These are phyloP conservation scores for Macrophomina tecta DNA, from an alignment of 2,329 filamentous ascomycete species.

Conservation along the genomic window DNA sequence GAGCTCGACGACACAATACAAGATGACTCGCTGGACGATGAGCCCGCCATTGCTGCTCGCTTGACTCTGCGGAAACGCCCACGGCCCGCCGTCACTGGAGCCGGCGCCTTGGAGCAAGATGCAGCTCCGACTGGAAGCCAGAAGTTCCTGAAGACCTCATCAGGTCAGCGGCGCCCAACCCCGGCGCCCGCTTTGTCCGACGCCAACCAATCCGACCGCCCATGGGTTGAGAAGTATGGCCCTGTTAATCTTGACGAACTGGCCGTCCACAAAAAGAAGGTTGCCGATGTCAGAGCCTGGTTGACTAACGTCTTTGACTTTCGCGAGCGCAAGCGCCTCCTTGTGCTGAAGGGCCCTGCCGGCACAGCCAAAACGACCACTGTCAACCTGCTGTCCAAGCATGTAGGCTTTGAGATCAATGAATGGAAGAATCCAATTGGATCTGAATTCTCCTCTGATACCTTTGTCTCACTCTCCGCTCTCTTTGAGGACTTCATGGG, in stretches of 20 bases:
- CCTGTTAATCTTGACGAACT: constrained; percentile 80
- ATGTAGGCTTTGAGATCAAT: constrained; percentile 77
- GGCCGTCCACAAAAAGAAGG: constrained; percentile 93
- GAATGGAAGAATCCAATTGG: constrained; percentile 89
- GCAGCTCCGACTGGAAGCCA: constrained; percentile 43
- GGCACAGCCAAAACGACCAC: constrained; percentile 95
- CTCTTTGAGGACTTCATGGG: constrained; percentile 94
- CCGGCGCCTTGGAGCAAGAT: constrained; percentile 32
- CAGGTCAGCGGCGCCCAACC: constrained; percentile 40
- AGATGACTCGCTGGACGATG: constrained; percentile 44
- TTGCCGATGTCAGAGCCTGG: constrained; percentile 84
- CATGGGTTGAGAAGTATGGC: constrained; percentile 87
- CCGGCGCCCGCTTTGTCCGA: constrained; percentile 36
- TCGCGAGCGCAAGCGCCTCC: constrained; percentile 66
- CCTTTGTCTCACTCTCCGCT: constrained; percentile 71
- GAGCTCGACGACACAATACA: constrained; percentile 45
- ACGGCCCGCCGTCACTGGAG: constrained; percentile 31
- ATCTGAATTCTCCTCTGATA: constrained; percentile 63
- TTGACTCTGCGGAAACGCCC: constrained; percentile 40
- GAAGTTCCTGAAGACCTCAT: constrained; percentile 52
- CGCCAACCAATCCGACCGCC: constrained; percentile 61
- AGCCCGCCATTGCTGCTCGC: constrained; percentile 27
- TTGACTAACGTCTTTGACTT: constrained; percentile 75
- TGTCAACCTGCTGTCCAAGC: constrained; percentile 74
- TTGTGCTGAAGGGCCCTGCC: constrained; percentile 87